Conservation (phyloP, 2,329 filamentous ascomycete species). For the Pestalotiopsis sp. region DNA sequence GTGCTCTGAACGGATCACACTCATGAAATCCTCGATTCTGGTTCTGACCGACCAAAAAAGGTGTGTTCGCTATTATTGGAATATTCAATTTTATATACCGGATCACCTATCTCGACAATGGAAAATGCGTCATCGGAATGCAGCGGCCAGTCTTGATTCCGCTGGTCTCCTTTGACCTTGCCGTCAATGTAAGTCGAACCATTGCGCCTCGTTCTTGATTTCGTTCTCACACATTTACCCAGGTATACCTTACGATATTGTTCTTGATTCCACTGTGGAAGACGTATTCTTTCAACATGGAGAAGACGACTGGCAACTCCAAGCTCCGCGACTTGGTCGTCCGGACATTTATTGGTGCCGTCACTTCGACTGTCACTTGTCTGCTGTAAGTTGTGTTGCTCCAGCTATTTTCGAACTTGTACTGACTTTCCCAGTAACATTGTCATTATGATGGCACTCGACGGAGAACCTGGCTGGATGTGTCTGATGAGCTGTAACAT, state of each 20-base stretch:
- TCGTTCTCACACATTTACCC: neutral
- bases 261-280: slow-evolving; percentile 60
- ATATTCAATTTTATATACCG: slow-evolving; percentile 65
- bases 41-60: slow-evolving; percentile 24
- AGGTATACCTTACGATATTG: slow-evolving; percentile 62
- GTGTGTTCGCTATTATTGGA: slow-evolving; percentile 47
- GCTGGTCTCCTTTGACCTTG: slow-evolving; percentile 61
- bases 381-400: slow-evolving; percentile 49
- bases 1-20: slow-evolving; percentile 3
- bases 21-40: neutral
- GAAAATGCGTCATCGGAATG: slow-evolving; percentile 65
- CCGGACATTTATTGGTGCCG: slow-evolving; percentile 61
- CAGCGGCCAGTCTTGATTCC: slow-evolving; percentile 60
- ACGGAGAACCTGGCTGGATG: slow-evolving; percentile 67
- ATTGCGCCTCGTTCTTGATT: neutral
- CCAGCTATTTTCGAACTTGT: neutral
- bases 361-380: slow-evolving; percentile 59
- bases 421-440: slow-evolving; percentile 49
- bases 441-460: slow-evolving; percentile 57
- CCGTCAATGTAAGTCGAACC: slow-evolving; percentile 51
- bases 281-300: slow-evolving; percentile 4
- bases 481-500: slow-evolving; percentile 68
- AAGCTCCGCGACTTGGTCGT: slow-evolving; percentile 24
- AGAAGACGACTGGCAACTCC: neutral
- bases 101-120: slow-evolving; percentile 56